Conservation (phyloP, 1,139 yeast species). For the Geotrichum australiense region DNA sequence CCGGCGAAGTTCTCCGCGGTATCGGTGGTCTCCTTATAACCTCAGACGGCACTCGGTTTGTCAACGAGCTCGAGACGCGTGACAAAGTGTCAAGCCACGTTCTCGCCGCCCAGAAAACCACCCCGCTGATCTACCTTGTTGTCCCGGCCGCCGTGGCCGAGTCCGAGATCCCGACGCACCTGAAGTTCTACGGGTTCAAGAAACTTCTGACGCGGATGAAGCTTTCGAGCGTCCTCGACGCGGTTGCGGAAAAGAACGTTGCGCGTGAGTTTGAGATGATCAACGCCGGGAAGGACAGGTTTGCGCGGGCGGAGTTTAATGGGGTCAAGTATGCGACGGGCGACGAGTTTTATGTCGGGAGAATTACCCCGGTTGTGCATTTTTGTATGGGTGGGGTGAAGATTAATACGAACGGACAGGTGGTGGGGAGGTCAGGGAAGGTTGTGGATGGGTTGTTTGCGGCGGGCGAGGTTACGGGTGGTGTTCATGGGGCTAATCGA, state of each 20-base stretch:
- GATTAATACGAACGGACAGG: conserved; percentile 54
- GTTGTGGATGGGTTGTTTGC: conserved; percentile 61
- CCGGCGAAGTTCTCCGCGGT: conserved; percentile 75
- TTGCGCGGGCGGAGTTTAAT: conserved; percentile 47
- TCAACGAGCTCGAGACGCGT: conserved; percentile 64
- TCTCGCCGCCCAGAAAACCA: conserved; percentile 33
- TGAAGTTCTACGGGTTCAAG: conserved; percentile 60
- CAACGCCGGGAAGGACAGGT: conserved; percentile 35
- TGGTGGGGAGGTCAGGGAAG: conserved; percentile 39
- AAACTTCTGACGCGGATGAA: conserved; percentile 48
- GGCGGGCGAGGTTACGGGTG: conserved; percentile 78
- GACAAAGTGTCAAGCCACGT: conserved; percentile 61
- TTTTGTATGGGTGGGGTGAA: conserved; percentile 85
- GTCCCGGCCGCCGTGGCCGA: conserved; percentile 36
- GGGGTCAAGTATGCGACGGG: conserved; percentile 40
- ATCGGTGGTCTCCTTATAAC: conserved; percentile 68
- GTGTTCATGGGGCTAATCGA: conserved; percentile 72
- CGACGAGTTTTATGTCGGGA: conserved; percentile 41
- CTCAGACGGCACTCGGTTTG: conserved; percentile 55
- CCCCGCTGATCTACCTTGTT: conserved; percentile 2
- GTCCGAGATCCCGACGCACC: conserved; percentile 39
- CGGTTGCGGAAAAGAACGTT: conserved; percentile 25
- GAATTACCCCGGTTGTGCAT: conserved; percentile 69
- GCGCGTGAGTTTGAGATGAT: conserved; percentile 40
- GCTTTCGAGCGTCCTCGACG: conserved; percentile 26